phyloP scores from a whole-genome alignment of 2,329 filamentous ascomycete species.

The Pezicula carpinea region DNA sequence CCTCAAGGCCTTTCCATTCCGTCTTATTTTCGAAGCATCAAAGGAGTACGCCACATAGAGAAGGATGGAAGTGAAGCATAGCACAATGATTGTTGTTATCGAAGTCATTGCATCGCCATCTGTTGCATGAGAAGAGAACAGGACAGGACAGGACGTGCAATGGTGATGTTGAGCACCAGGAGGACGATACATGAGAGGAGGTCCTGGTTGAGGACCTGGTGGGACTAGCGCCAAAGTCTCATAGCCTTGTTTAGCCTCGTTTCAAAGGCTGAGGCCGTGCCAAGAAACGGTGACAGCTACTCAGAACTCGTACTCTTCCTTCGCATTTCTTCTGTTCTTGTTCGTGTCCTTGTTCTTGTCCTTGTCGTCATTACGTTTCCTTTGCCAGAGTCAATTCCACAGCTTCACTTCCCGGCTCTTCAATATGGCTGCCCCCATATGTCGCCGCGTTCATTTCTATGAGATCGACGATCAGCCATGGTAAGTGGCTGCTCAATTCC shows the following conservation, averaged over 20 bases:
- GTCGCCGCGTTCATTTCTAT: slow-evolving; percentile 58
- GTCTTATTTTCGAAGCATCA: slow-evolving; percentile 18
- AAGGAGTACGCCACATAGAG: slow-evolving; percentile 10
- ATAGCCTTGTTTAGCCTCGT: background rate
- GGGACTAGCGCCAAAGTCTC: too few species aligned
- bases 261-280: background rate
- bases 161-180: background rate
- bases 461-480: slow-evolving; percentile 65
- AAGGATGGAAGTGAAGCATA: slow-evolving; percentile 6
- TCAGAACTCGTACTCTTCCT: background rate
- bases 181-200: background rate
- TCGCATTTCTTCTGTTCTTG: background rate
- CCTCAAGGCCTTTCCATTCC: slow-evolving; percentile 25
- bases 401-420: background rate
- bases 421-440: slow-evolving; percentile 43
- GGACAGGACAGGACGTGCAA: background rate
- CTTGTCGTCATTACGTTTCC: background rate
- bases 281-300: background rate
- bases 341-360: background rate
- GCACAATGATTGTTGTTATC: slow-evolving; percentile 10
- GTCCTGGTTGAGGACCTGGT: too few species aligned
- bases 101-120: slow-evolving; percentile 16
- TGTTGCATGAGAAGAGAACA: background rate
- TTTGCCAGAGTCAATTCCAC: background rate
- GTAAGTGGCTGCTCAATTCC: slow-evolving; percentile 35